Conservation (phyloP, 2,329 filamentous ascomycete genomes). For the Dactylellina cionopaga region DNA sequence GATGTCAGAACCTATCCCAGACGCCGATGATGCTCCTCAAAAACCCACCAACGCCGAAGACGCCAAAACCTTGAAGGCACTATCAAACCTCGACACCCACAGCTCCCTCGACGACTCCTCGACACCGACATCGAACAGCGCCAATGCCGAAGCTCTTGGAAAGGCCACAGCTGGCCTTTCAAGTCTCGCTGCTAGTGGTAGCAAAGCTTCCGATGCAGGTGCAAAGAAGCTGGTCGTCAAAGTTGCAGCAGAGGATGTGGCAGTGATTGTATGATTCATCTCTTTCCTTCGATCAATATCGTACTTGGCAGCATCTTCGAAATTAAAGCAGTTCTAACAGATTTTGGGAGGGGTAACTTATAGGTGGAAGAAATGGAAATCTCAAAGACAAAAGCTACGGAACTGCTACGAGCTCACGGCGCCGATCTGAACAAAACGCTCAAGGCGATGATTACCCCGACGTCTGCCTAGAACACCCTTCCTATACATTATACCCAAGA, state of each 20-base stretch:
- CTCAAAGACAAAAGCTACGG: slow-evolving; percentile 76
- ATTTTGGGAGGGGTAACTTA: slow-evolving; percentile 28
- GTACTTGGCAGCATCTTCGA: too few species aligned
- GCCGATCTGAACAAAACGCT: slow-evolving; percentile 76
- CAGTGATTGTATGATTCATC: slow-evolving; percentile 69
- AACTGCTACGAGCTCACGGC: slow-evolving; percentile 76
- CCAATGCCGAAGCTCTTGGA: slow-evolving; percentile 62
- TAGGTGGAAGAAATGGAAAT: slow-evolving; percentile 77
- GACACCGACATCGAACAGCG: slow-evolving; percentile 19
- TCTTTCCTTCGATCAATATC: background rate
- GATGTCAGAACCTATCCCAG: slow-evolving; percentile 38
- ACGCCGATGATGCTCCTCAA: slow-evolving; percentile 49
- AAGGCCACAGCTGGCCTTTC: slow-evolving; percentile 63
- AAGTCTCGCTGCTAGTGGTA: slow-evolving; percentile 58
- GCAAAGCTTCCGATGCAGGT: slow-evolving; percentile 52
- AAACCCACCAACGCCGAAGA: slow-evolving; percentile 56
- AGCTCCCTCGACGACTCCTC: slow-evolving; percentile 42
- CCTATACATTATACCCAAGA: too few species aligned
- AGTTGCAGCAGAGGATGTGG: slow-evolving; percentile 77
- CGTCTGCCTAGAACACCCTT: slow-evolving; percentile 37
- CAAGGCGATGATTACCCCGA: slow-evolving; percentile 66
- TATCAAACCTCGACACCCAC: slow-evolving; percentile 50
- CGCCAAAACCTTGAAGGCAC: slow-evolving; percentile 55
- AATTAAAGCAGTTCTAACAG: background rate
- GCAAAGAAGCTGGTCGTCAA: slow-evolving; percentile 66